Conservation (phyloP, 768 basidiomycete genomes). For the Rossbeevera mucosa region DNA sequence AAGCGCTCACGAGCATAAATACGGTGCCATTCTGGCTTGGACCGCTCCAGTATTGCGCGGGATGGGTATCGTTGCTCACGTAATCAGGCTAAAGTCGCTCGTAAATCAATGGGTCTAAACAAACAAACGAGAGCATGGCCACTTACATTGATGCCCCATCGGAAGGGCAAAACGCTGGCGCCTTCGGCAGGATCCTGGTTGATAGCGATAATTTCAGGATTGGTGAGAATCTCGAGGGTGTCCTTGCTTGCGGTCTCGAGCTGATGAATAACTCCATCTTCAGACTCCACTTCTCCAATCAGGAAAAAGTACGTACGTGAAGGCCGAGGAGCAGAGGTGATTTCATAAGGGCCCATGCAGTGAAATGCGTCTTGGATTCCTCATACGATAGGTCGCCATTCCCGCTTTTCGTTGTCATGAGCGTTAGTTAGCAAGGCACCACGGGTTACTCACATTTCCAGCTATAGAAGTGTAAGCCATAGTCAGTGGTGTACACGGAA, state of each 20-base stretch:
- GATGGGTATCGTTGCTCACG: constrained; percentile 42
- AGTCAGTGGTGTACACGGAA: constrained; percentile 3
- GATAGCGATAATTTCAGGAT: constrained; percentile 61
- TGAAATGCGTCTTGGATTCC: constrained; percentile 67
- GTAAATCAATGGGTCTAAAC: not conserved
- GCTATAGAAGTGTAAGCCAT: constrained; percentile 28
- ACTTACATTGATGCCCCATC: constrained; percentile 63
- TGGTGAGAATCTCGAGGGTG: constrained; percentile 53
- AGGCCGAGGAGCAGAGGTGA: constrained; percentile 63
- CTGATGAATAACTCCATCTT: constrained; percentile 25
- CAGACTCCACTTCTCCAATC: constrained; percentile 2
- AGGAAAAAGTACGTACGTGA: constrained; percentile 36
- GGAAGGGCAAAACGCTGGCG: constrained; percentile 59
- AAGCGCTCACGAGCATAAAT: constrained; percentile 54
- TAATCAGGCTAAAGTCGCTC: constrained; percentile 30
- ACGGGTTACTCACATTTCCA: constrained; percentile 45
- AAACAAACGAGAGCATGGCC: not conserved
- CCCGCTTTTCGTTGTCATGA: constrained; percentile 37
- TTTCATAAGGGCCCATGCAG: constrained; percentile 69
- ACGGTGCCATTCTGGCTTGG: constrained; percentile 59
- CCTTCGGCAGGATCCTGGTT: constrained; percentile 65
- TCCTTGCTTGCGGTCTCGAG: constrained; percentile 48
- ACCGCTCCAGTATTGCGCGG: constrained; percentile 72
- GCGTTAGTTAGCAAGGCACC: not conserved
- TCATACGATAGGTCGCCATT: constrained; percentile 59